Evolutionary conservation across 768 basidiomycete species (phyloP).

Genomic region (Basidioascus undulatus): DNA sequence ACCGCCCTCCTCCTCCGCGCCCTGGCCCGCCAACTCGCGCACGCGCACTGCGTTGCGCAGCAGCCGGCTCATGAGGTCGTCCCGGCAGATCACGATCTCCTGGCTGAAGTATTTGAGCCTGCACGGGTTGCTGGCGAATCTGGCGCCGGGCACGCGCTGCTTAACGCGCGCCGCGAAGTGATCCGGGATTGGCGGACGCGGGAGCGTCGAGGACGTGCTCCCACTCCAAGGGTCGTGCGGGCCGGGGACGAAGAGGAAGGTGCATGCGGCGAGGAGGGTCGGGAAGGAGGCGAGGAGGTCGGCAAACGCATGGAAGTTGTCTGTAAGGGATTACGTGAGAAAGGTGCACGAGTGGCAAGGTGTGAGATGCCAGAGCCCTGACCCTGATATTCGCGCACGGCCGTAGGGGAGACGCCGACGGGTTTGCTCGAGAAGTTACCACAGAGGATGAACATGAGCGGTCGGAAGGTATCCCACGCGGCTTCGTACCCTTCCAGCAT

Average conservation of each 20-base stretch:
- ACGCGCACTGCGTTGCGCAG: slow-evolving; percentile 72
- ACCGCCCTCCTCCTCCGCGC: slow-evolving; percentile 36
- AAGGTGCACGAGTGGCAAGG: too few relatives aligned
- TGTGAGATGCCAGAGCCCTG: too few relatives aligned
- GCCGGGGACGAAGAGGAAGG: slow-evolving; percentile 86
- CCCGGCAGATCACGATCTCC: slow-evolving; percentile 79
- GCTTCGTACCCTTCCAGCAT: slow-evolving; percentile 62
- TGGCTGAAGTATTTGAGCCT: slow-evolving; percentile 85
- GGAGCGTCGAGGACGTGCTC: slow-evolving; percentile 43
- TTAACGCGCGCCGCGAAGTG: slow-evolving; percentile 45
- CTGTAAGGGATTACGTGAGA: slow-evolving; percentile 23
- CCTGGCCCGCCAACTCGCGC: too few relatives aligned
- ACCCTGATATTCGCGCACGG: background rate
- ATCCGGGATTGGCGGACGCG: slow-evolving; percentile 55
- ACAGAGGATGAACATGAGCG: slow-evolving; percentile 71
- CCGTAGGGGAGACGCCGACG: slow-evolving; percentile 20
- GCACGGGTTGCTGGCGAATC: slow-evolving; percentile 77
- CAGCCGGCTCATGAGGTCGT: slow-evolving; percentile 85
- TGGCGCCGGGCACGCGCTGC: slow-evolving; percentile 47
- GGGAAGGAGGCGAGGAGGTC: slow-evolving; percentile 67
- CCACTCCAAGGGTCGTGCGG: slow-evolving; percentile 69
- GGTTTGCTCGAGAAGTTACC: slow-evolving; percentile 81
- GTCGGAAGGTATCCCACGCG: slow-evolving; percentile 62
- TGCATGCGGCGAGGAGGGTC: slow-evolving; percentile 45
- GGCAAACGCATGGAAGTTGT: slow-evolving; percentile 64